Conservation (phyloP, 2,329 filamentous ascomycete species). For the Clonostachys byssicola region DNA sequence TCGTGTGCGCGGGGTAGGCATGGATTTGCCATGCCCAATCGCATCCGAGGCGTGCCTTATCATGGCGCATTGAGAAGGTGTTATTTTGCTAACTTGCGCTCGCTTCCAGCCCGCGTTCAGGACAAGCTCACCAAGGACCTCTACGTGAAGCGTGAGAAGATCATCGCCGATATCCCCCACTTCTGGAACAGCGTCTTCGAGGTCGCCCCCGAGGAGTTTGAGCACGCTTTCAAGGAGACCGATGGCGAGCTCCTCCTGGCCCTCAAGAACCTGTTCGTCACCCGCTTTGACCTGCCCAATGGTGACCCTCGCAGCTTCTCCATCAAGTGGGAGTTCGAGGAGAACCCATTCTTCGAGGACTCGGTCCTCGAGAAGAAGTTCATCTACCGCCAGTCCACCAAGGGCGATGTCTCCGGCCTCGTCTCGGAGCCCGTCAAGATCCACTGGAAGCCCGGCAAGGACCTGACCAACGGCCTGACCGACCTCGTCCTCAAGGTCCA, state of each 20-base stretch:
- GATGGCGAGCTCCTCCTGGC: conserved; percentile 70
- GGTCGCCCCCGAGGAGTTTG: conserved; percentile 79
- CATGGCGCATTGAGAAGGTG: neutral
- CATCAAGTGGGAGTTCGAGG: conserved; percentile 73
- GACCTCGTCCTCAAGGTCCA: conserved; percentile 68
- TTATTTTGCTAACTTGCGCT: conserved; percentile 6
- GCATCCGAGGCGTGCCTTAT: neutral
- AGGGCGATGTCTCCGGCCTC: conserved; percentile 67
- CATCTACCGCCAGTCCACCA: conserved; percentile 66
- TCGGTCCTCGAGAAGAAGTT: conserved; percentile 84
- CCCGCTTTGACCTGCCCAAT: conserved; percentile 72
- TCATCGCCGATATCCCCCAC: conserved; percentile 70
- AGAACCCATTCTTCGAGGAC: conserved; percentile 82
- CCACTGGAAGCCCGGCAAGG: conserved; percentile 76
- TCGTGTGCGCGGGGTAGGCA: neutral
- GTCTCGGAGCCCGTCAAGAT: conserved; percentile 88
- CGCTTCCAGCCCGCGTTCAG: conserved; percentile 63
- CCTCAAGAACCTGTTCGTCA: conserved; percentile 67
- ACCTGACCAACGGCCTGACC: conserved; percentile 77
- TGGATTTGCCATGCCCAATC: conserved; percentile 1
- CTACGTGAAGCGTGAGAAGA: conserved; percentile 70
- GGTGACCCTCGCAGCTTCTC: conserved; percentile 79
- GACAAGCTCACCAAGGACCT: conserved; percentile 63
- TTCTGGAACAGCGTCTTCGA: conserved; percentile 97
- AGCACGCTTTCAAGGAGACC: conserved; percentile 79